phyloP scores from a whole-genome alignment of 257 asterid genomes.

The Solanum habrochaites region DNA sequence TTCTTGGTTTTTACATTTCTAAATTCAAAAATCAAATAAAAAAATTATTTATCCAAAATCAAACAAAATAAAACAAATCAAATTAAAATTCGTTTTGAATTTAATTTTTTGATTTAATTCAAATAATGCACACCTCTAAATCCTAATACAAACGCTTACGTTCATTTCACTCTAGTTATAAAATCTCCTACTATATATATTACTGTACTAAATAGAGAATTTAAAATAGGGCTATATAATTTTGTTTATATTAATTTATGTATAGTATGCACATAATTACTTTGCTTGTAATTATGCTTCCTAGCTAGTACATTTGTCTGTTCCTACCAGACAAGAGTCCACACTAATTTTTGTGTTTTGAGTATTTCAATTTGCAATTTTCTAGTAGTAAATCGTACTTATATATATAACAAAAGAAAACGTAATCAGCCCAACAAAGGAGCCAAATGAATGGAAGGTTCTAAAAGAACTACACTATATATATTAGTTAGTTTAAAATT shows the following conservation, averaged over 20 bases:
- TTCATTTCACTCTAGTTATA: background rate
- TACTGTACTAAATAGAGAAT: background rate
- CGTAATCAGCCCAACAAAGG: background rate
- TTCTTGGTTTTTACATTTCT: background rate
- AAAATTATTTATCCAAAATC: background rate
- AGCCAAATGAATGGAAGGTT: background rate
- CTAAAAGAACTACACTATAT: background rate
- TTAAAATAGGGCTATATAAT: background rate
- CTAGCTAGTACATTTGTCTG: background rate
- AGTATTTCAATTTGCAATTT: background rate
- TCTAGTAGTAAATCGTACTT: background rate
- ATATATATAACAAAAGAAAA: background rate
- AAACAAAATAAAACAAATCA: too few species aligned
- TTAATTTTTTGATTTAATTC: too few species aligned
- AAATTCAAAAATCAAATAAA: background rate
- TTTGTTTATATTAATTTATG: too few species aligned
- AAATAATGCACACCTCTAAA: background rate
- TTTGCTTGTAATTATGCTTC: background rate
- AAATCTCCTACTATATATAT: background rate
- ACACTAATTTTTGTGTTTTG: background rate
- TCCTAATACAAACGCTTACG: background rate
- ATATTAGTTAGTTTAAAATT: background rate
- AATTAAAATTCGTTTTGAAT: too few species aligned
- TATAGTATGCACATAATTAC: background rate
- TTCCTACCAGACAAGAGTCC: background rate